Base-by-base conservation (phyloP, 164 flowering plant genomes). In the Santalum album region DNA sequence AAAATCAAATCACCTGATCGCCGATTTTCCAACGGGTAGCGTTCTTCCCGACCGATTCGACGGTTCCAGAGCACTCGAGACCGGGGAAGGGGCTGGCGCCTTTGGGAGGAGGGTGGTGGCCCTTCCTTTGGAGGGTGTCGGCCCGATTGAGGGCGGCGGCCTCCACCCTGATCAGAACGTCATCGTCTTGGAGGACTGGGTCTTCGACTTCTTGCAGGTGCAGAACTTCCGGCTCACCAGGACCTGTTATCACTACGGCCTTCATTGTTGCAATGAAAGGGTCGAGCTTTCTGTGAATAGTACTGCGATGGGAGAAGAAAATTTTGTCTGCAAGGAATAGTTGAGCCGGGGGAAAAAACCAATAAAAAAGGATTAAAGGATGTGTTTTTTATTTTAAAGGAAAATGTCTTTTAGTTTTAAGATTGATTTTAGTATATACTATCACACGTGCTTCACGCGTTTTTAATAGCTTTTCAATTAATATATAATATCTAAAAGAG, bases 21-120 rank as follows among this genome's bases (percentile, higher is more conserved):
- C 98, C 98, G n/a, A 84, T 56, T 57, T 79, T 82, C 98, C 98
- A 90, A 27, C 91, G 76, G 24, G 79, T 58, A 21, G 86, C 95
- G 54, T 65, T 51, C 36, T 72, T 74, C 1, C 98, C 96, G 27
- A 89, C 84, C 34, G 82, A 69, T 56, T 72, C 79, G 57, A 87
- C 54, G 55, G 70, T 78, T 21, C 97, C 97, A 24, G 97, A 83
- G 63, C 97, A 87, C 44, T 90, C 96, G 2, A 90, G 91, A 55
- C 97, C 97, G 0, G 58, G 94, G 58, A 71, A 76, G 3, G 67
- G 69, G 51, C 84, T 78, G 11, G 87, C 80, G 17, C 89, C 97
- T 26, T 67, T 62, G 0, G 94, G 95, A 1, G 86, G 89, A 9
- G 89, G 83, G 60, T 87, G 66, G 27, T 34, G 46, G 32, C 94